Evolutionary conservation across 495 filamentous ascomycete genomes (phyloP), one percentile per base, ranked within the genome.

Genomic region (Penicillium cosmopolitanum): DNA sequence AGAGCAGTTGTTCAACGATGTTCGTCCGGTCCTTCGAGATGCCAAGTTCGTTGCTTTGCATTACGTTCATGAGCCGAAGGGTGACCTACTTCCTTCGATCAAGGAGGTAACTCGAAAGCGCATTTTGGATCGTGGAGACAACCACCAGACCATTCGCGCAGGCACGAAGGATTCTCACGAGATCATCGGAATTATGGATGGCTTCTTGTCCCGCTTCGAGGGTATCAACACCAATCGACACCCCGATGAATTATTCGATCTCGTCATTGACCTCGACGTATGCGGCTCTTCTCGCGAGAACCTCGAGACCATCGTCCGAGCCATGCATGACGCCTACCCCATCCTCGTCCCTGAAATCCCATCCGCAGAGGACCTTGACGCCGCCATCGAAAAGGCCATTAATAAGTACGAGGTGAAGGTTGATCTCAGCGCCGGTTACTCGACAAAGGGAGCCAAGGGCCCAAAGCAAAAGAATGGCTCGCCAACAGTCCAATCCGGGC

Each of bases 141-240:
- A 97, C 68, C 95, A 99, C 66, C 95, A 99, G 71, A 97, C 94
- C 11, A 99, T 99, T 65, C 93, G 94, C 57, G 81, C 94, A 5
- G 87, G 85, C 12, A 85, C 82, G 34, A 84, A 87, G 65, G 77
- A 85, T 50, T 72, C 75, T 38, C 72, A 77, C 13, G 91, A 96
- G 69, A 86, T 94, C 35, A 79, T 91, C 21, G 85, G 85, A 9
- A 98, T 99, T 66, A 98, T 99, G 95, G 88, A 97, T 60, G 92
- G 92, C 36, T 99, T 99, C 77, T 78, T 98, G 46, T 59, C 75
- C 0, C 88, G 95, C 15, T 99, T 97, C 70, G 87, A 98, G 72
- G 82, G 85, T 4, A 75, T 92, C 55, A 81, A 97, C 61, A 71
- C 72, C 1, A 77, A 82, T 23, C 75, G 66, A 18, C 65, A 71